Percentiles rank a stretch among this genome's conserved stretches.
Evolutionary conservation across 1,139 yeast genomes (phyloP).

Genomic region (Yamadazyma aaseri): DNA sequence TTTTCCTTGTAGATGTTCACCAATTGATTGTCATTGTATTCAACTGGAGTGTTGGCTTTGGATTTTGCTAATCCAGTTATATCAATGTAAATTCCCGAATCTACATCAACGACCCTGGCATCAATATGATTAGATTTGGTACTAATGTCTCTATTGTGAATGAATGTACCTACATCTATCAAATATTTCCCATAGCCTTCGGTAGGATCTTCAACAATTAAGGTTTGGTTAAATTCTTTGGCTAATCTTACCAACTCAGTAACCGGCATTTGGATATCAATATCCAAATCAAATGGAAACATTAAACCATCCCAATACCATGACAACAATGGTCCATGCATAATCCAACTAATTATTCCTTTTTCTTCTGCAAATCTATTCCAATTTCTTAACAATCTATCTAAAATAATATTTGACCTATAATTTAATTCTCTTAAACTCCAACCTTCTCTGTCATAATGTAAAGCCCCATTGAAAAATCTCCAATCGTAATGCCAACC

Average conservation of each 20-base stretch:
- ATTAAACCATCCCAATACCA: constrained; percentile 48
- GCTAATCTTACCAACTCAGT: constrained; percentile 27
- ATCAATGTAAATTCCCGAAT: constrained; percentile 40
- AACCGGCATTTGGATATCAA: constrained; percentile 36
- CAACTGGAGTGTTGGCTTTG: constrained; percentile 24
- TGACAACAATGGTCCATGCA: constrained; percentile 28
- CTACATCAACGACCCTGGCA: constrained; percentile 41
- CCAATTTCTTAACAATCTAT: constrained; percentile 30
- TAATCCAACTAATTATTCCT: constrained; percentile 30
- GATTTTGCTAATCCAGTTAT: constrained; percentile 37
- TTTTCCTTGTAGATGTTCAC: constrained; percentile 13
- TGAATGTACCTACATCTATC: constrained; percentile 33
- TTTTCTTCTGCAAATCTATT: constrained; percentile 29
- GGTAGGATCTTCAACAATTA: constrained; percentile 28
- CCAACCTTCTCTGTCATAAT: constrained; percentile 29
- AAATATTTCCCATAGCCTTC: constrained; percentile 34
- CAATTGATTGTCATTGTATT: constrained; percentile 17
- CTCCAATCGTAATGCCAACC: constrained; percentile 44
- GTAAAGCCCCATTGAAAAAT: constrained; percentile 36
- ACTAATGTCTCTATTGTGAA: constrained; percentile 32
- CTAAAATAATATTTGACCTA: constrained; percentile 26
- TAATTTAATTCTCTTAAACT: constrained; percentile 22
- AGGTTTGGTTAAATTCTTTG: constrained; percentile 27
- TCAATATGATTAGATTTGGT: constrained; percentile 36
- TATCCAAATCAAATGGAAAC: constrained; percentile 34